Base-by-base conservation (phyloP, 768 basidiomycete genomes). In the Tremella mesenterica region DNA sequence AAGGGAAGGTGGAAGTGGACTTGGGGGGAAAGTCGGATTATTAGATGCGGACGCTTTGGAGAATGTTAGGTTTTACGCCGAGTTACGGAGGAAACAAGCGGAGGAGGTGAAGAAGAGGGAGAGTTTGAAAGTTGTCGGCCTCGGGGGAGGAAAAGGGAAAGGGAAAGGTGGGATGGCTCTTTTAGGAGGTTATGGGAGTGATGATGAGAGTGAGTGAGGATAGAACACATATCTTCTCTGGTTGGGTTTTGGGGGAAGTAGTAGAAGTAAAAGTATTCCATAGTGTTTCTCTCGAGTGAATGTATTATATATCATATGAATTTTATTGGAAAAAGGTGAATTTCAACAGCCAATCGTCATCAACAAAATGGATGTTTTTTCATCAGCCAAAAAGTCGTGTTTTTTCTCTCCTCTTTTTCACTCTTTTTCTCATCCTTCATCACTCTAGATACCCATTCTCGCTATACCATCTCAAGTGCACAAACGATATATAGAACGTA, bases 1-100 rank as follows among this genome's bases (percentile, higher is more conserved):
- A 34, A n/a, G n/a, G n/a, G n/a, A n/a, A 69, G 67, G 65, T 71
- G 54, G 27, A 53, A 48, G 41, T 21, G 29, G 2, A 47, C 50
- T 20, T 48, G 52, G 25, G 25, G 53, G 45, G 30, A 54, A 44
- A 45, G 31, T 45, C 20, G 39, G 46, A 12, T 72, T 99, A 34
- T 76, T 99, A 30, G 88, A 78, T 52, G 79, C 82, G 4, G 90
- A 93, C 63, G 86, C 93, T 10, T 70, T 97, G 23, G 88, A 93
- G 63, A 86, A 90, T 44, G 74, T 99, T 46, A 87, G 84, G 70
- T 92, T 88, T 66, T 90, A 95, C 68, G 84, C 91, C 7, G 85
- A 90, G 72, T 83, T 97, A 59, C 81, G 85, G 57, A 81, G 83
- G 75, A 77, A 81, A 58, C 83, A 83, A 58, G 83, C 64, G 28